A percentile compares a stretch with the other conserved stretches of the same genome.
Conservation (phyloP, 371 early-diverging fungal genomes). For the Pancytospora philotis region DNA sequence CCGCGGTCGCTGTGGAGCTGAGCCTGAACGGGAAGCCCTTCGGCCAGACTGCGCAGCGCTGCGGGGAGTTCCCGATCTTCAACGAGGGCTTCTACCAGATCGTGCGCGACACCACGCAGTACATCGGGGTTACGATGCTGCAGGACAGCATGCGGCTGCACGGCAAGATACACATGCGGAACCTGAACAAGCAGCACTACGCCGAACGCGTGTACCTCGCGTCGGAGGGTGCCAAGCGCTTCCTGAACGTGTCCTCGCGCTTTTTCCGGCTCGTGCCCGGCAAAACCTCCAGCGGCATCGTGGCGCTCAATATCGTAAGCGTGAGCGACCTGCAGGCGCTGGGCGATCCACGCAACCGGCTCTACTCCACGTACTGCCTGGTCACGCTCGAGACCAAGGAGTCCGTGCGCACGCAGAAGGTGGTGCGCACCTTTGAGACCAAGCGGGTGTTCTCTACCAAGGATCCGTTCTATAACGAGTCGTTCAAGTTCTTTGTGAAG, state of each 20-base stretch:
- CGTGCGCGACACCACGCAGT: slow-evolving; percentile 42
- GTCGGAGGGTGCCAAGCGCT: not conserved
- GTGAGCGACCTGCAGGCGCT: slow-evolving; percentile 51
- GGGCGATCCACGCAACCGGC: slow-evolving; percentile 12
- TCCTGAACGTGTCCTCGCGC: slow-evolving; percentile 12
- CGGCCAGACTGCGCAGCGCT: slow-evolving; percentile 21
- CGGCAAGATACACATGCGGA: slow-evolving; percentile 42
- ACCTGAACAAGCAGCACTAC: slow-evolving; percentile 30
- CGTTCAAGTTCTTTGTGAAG: slow-evolving; percentile 50
- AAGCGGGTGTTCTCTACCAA: slow-evolving; percentile 47
- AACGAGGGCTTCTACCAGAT: slow-evolving; percentile 54
- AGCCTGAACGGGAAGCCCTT: slow-evolving; percentile 38
- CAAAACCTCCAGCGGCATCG: slow-evolving; percentile 38
- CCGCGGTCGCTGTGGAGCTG: slow-evolving; percentile 26
- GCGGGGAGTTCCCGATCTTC: slow-evolving; percentile 35
- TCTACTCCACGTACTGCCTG: slow-evolving; percentile 46
- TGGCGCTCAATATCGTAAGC: slow-evolving; percentile 47
- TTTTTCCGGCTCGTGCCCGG: slow-evolving; percentile 32
- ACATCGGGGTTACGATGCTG: slow-evolving; percentile 31
- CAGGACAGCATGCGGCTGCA: slow-evolving; percentile 3
- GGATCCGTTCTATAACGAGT: slow-evolving; percentile 54
- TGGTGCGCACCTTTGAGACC: slow-evolving; percentile 50
- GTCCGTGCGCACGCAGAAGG: slow-evolving; percentile 19
- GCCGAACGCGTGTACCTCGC: slow-evolving; percentile 13
- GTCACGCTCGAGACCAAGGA: slow-evolving; percentile 25